A percentile compares a stretch with the other conserved stretches of the same genome.
Conservation (phyloP, 139 green algal genomes). For the Chlorella sp. region DNA sequence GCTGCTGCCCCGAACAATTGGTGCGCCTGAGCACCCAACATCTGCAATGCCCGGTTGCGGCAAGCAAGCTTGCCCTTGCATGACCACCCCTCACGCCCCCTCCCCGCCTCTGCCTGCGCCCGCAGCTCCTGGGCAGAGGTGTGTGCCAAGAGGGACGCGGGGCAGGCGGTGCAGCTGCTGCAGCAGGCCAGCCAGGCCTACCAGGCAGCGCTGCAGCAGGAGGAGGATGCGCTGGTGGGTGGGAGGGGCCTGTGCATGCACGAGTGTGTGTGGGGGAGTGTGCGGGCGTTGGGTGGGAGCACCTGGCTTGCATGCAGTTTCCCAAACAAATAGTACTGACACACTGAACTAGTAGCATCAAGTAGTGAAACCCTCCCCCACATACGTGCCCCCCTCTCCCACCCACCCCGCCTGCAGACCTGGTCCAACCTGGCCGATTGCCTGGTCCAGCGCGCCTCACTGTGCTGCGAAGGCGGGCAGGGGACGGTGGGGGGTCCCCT, state of each 20-base stretch:
- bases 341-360: too few relatives aligned
- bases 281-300: neutral
- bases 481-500: neutral
- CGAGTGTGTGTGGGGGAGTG: neutral
- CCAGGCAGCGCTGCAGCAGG: conserved; percentile 49
- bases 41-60: neutral
- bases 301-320: neutral
- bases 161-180: conserved; percentile 38
- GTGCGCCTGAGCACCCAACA: neutral
- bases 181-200: conserved; percentile 52
- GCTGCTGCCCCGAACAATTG: neutral
- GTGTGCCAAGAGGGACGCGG: neutral
- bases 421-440: conserved; percentile 72
- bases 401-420: conserved; percentile 32
- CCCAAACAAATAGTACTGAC: neutral
- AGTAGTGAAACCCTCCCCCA: too few relatives aligned
- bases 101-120: neutral
- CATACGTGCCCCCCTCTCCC: neutral
- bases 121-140: conserved; percentile 52
- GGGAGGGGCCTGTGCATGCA: neutral
- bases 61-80: neutral
- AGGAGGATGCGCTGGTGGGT: conserved; percentile 69
- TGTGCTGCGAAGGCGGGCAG: conserved; percentile 30
- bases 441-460: conserved; percentile 58
- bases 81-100: neutral